phyloP scores from a whole-genome alignment of 2,329 filamentous ascomycete genomes.

The Beauveria varroae region DNA sequence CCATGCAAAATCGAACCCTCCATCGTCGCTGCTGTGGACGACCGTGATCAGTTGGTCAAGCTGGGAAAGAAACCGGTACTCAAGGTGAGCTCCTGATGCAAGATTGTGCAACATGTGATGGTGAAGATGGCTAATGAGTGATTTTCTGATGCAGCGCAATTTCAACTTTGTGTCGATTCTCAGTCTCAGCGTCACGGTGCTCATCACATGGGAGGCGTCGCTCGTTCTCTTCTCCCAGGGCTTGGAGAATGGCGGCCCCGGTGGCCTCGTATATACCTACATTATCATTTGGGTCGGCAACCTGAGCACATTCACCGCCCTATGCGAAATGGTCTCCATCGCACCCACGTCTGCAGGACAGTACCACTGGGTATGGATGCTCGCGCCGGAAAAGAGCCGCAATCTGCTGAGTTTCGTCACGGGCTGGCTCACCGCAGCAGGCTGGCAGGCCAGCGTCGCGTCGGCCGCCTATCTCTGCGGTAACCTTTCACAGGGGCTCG shows the following conservation, averaged over 20 bases:
- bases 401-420: slow-evolving; percentile 30
- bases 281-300: slow-evolving; percentile 35
- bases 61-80: slow-evolving; percentile 9
- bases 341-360: slow-evolving; percentile 44
- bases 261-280: slow-evolving; percentile 42
- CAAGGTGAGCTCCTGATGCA: not conserved
- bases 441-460: slow-evolving; percentile 20
- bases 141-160: slow-evolving; percentile 23
- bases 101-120: not conserved
- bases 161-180: slow-evolving; percentile 38
- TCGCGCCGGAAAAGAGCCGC: slow-evolving; percentile 34
- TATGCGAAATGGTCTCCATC: slow-evolving; percentile 30
- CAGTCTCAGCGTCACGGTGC: slow-evolving; percentile 37
- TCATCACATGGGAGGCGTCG: slow-evolving; percentile 39
- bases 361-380: slow-evolving; percentile 48
- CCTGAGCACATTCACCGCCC: slow-evolving; percentile 26
- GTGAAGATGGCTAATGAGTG: not conserved
- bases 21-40: not conserved
- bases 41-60: slow-evolving; percentile 6
- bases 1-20: not conserved
- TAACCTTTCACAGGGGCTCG: not conserved
- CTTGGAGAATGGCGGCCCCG: slow-evolving; percentile 37
- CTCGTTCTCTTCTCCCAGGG: slow-evolving; percentile 20
- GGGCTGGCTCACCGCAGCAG: slow-evolving; percentile 20
- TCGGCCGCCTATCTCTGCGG: slow-evolving; percentile 12